Percentiles rank a stretch among this genome's conserved stretches.
Evolutionary conservation across 116 monocot genomes (phyloP).

Genomic region (Cymodocea nodosa): DNA sequence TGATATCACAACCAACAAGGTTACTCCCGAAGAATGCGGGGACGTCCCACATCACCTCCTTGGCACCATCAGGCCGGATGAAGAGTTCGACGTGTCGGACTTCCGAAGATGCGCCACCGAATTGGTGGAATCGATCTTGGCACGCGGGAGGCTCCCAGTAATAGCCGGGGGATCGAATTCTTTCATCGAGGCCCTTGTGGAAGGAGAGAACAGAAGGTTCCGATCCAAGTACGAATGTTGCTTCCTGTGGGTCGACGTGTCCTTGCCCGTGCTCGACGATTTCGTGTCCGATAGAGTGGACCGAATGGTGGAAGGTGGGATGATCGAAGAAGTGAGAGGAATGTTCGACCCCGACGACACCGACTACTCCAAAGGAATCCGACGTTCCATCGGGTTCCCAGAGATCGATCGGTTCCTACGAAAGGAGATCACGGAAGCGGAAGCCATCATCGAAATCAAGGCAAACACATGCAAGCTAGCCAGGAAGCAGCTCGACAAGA

Average conservation of each 20-base stretch:
- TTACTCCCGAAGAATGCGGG: conserved; percentile 13
- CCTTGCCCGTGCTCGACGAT: conserved; percentile 9
- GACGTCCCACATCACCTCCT: conserved; percentile 15
- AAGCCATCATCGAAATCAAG: conserved; percentile 27
- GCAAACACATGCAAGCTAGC: conserved; percentile 28
- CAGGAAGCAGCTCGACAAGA: conserved; percentile 25
- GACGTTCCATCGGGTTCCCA: conserved; percentile 22
- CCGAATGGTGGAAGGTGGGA: conserved; percentile 11
- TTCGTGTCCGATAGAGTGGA: conserved; percentile 18
- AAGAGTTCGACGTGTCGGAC: conserved; percentile 11
- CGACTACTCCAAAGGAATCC: conserved; percentile 9
- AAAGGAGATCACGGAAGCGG: conserved; percentile 4
- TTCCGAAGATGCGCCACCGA: conserved; percentile 7
- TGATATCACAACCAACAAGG: conserved; percentile 15
- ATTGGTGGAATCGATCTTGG: conserved; percentile 1
- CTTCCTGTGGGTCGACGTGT: conserved; percentile 23
- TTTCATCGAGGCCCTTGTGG: conserved; percentile 15
- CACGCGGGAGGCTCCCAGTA: conserved; percentile 13
- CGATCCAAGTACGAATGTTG: conserved; percentile 10
- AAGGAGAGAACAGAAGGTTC: conserved; percentile 8
- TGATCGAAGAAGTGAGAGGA: conserved; percentile 11
- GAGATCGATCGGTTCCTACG: conserved; percentile 15
- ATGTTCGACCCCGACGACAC: conserved; percentile 7
- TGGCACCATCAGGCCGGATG: conserved; percentile 8
- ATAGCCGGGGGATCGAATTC: conserved; percentile 28